Base-by-base conservation (phyloP, 1,139 yeast genomes). In the Sugiyamaella castrensis region DNA sequence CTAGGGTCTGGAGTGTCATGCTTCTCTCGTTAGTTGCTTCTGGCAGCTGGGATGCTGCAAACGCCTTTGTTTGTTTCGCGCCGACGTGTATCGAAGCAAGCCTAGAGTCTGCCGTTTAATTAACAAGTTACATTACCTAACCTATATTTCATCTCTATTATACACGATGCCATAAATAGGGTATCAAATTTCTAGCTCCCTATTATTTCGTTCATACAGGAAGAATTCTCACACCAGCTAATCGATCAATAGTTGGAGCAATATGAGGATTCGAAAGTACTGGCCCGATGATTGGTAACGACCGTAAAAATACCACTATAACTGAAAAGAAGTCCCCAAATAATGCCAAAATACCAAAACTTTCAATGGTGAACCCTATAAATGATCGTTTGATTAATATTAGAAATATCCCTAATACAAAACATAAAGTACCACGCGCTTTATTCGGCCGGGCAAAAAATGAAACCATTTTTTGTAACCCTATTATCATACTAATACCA, bases 301-400 rank as follows among this genome's bases (percentile, higher is more conserved):
- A 84, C 64, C 97, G 77, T 61, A 92, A 75, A 63, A 92, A 91
- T 59, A 87, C 87, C n/a, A 92, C 79, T 50, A 92, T 83, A 19
- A 95, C 87, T 11, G 96, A 92, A 62, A 88, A 84, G 66, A 88
- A 87, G 67, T 88, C 96, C 32, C 95, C 98, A 70, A 92, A 92
- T 46, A 92, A 73, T 6, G 91, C 91, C 57, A 91, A 71, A 35
- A 92, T 88, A 15, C 98, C 98, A 57, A 91, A 73, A 49, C 86
- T 79, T 67, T 92, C 98, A 50, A 92, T 72, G 8, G 84, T 67
- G 61, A 92, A 91, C 16, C 98, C 98, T 38, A 84, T 64, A 63
- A 92, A 87, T 5, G 98, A 81, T 70, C 84, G 76, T 63, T 85
- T 87, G 62, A 81, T 61, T 52, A 92, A 73, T 51, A 92, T 91